phyloP scores from a whole-genome alignment of 2,329 filamentous ascomycete species.

The Anthostomella pinea region DNA sequence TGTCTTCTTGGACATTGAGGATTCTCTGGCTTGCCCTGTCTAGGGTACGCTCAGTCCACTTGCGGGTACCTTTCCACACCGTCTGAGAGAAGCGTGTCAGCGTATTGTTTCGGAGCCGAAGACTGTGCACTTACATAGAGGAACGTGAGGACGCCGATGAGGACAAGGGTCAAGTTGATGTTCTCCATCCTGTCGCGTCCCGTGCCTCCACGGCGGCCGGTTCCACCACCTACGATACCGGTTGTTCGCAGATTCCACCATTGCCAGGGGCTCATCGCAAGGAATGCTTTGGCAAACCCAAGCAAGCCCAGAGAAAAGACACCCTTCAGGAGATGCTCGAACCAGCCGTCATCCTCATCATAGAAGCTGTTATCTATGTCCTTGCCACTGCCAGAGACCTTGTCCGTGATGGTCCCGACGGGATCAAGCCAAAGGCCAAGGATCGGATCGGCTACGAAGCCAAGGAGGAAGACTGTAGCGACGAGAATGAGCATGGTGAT shows the following conservation, averaged over 20 bases:
- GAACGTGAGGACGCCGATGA: slow-evolving; percentile 78
- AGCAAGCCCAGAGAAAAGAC: slow-evolving; percentile 85
- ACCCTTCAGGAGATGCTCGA: slow-evolving; percentile 83
- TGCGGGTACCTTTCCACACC: slow-evolving; percentile 78
- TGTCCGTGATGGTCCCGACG: slow-evolving; percentile 55
- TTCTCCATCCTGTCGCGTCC: slow-evolving; percentile 76
- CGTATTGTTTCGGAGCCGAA: neutral
- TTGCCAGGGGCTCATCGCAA: slow-evolving; percentile 71
- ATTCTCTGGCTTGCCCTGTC: slow-evolving; percentile 76
- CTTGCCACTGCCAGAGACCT: slow-evolving; percentile 43
- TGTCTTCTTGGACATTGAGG: slow-evolving; percentile 70
- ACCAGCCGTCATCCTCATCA: slow-evolving; percentile 63
- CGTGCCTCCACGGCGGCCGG: slow-evolving; percentile 54
- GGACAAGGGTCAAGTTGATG: slow-evolving; percentile 74
- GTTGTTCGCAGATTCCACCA: slow-evolving; percentile 71
- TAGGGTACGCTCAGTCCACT: slow-evolving; percentile 69
- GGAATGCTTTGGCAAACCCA: slow-evolving; percentile 77
- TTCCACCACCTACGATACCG: slow-evolving; percentile 51
- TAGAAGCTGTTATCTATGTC: slow-evolving; percentile 41
- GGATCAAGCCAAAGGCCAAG: slow-evolving; percentile 87
- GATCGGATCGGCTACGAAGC: slow-evolving; percentile 90
- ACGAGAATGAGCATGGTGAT: slow-evolving; percentile 73
- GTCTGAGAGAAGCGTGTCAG: slow-evolving; percentile 44
- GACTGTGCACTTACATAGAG: slow-evolving; percentile 59
- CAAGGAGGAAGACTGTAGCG: slow-evolving; percentile 73